Evolutionary conservation across 2,329 filamentous ascomycete species (phyloP).

Genomic region (Calonectria honghensis): DNA sequence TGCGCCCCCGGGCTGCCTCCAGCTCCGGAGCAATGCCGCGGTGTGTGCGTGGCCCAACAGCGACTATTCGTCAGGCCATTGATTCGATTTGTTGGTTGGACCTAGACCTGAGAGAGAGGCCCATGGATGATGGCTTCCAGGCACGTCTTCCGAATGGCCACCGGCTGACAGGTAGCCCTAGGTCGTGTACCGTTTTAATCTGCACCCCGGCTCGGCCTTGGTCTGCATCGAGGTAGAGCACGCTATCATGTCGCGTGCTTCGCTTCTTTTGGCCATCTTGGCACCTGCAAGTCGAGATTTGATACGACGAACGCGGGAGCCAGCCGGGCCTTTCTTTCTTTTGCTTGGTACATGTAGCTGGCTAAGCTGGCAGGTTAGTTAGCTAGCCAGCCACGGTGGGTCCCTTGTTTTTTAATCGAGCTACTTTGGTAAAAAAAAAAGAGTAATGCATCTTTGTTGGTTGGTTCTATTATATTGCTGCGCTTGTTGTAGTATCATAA

Average conservation of each 20-base stretch:
- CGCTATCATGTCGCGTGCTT: slow-evolving; percentile 16
- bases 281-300: slow-evolving; percentile 25
- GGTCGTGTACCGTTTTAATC: slow-evolving; percentile 18
- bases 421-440: no score
- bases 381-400: background rate
- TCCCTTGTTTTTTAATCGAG: background rate
- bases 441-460: slow-evolving; percentile 3
- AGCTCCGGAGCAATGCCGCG: background rate
- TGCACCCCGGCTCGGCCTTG: slow-evolving; percentile 19
- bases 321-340: background rate
- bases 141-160: slow-evolving; percentile 40
- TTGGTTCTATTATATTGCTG: slow-evolving; percentile 20
- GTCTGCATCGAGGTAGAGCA: slow-evolving; percentile 5
- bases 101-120: background rate
- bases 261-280: slow-evolving; percentile 21
- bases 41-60: slow-evolving; percentile 26
- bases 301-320: background rate
- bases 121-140: slow-evolving; percentile 29
- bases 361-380: no score
- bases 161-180: slow-evolving; percentile 20
- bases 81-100: no score
- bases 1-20: background rate
- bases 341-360: no score
- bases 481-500: slow-evolving; percentile 18
- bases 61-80: slow-evolving; percentile 35